Conservation (phyloP, 148 eudicot genomes). For the Rhododendron kiyosumense region DNA sequence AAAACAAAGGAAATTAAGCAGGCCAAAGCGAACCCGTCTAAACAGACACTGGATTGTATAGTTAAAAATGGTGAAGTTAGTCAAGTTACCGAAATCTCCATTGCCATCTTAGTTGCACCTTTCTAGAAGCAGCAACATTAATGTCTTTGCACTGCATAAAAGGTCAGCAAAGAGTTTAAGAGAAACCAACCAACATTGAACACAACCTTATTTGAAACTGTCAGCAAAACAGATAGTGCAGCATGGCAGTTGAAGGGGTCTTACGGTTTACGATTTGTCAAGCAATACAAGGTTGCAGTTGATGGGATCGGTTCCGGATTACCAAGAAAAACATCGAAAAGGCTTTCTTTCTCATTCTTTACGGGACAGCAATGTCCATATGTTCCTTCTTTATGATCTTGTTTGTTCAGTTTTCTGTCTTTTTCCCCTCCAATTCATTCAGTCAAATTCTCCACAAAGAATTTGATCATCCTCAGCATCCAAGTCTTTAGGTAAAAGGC, state of each 20-base stretch:
- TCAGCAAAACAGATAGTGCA: slow-evolving; percentile 5
- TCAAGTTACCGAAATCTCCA: slow-evolving; percentile 2
- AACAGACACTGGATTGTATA: background rate
- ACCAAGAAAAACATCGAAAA: background rate
- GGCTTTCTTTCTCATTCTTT: background rate
- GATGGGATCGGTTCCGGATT: background rate
- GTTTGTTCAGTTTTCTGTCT: background rate
- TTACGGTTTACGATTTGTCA: background rate
- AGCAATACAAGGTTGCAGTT: background rate
- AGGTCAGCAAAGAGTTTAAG: background rate
- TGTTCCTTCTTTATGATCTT: background rate
- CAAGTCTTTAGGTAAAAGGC: background rate
- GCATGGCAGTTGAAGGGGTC: background rate
- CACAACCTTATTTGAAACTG: slow-evolving; percentile 16
- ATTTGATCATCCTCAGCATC: background rate
- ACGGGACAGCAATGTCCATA: background rate
- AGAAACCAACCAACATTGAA: slow-evolving; percentile 2
- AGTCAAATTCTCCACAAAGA: background rate
- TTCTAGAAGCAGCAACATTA: background rate
- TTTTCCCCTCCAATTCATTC: background rate
- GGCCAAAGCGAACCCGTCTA: background rate
- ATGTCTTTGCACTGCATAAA: slow-evolving; percentile 11
- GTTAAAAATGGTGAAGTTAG: slow-evolving; percentile 4
- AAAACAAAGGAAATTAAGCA: background rate
- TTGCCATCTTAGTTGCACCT: background rate